Evolutionary conservation across 2,329 filamentous ascomycete species (phyloP).

Genomic region (Leptographium lundbergii): DNA sequence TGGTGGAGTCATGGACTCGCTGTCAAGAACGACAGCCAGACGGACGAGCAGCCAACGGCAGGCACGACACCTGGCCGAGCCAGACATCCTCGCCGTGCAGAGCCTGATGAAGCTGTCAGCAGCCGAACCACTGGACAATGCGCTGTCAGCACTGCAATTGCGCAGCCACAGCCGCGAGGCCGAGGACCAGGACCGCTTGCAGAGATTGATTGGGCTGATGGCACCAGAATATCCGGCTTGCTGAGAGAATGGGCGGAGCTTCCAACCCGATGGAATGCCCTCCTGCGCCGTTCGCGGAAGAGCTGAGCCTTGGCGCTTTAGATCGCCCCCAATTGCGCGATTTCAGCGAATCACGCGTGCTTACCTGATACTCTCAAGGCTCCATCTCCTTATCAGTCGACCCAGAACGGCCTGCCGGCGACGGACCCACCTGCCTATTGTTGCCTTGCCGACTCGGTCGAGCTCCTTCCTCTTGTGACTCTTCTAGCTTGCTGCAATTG

Average conservation of each 20-base stretch:
- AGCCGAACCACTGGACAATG: background rate
- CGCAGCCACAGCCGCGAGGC: background rate
- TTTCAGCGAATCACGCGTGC: background rate
- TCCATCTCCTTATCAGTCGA: background rate
- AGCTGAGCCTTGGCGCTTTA: background rate
- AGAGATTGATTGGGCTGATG: background rate
- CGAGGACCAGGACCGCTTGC: constrained; percentile 1
- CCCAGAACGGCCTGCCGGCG: background rate
- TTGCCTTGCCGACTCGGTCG: background rate
- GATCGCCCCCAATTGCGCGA: background rate
- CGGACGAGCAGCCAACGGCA: background rate
- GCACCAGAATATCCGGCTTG: background rate
- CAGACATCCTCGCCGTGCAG: constrained; percentile 6
- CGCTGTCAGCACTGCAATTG: background rate
- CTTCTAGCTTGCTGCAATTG: background rate
- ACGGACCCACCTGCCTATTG: background rate
- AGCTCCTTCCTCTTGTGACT: background rate
- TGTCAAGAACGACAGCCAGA: background rate
- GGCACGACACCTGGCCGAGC: background rate
- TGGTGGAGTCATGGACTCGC: constrained; percentile 28
- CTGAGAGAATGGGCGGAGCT: background rate
- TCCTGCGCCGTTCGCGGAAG: background rate
- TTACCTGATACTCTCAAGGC: background rate
- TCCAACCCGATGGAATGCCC: background rate
- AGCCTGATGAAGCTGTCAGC: constrained; percentile 3